Percentiles rank a stretch among this genome's conserved stretches.
These are phyloP conservation scores for Citeromyces hawaiiensis DNA, from an alignment of 1,139 yeast genomes.

Conservation along the genomic window DNA sequence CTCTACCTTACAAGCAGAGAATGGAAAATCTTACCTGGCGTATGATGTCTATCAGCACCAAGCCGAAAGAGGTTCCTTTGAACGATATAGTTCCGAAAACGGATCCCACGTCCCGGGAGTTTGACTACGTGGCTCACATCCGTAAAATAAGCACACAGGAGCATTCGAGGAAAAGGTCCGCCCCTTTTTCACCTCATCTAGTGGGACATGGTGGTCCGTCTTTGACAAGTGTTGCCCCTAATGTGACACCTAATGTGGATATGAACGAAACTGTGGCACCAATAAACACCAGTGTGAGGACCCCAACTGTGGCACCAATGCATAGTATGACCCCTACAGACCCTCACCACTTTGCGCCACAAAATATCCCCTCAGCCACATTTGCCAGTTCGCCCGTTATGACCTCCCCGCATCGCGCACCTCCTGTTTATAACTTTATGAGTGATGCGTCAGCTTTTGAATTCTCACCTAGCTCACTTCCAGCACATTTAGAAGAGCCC, in stretches of 20 bases:
- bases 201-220: too few relatives aligned
- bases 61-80: conserved; percentile 7
- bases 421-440: background rate
- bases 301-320: too few relatives aligned
- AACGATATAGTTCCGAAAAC: background rate
- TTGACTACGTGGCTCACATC: conserved; percentile 58
- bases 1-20: conserved; percentile 61
- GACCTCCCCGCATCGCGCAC: background rate
- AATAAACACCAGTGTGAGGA: too few relatives aligned
- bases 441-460: background rate
- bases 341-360: too few relatives aligned
- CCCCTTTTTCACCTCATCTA: too few relatives aligned
- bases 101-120: conserved; percentile 36
- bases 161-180: conserved; percentile 2
- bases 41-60: conserved; percentile 52
- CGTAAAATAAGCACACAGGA: conserved; percentile 38
- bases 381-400: background rate
- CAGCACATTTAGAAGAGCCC: background rate
- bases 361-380: too few relatives aligned
- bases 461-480: background rate
- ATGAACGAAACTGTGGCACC: too few relatives aligned
- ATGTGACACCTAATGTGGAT: too few relatives aligned
- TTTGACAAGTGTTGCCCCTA: too few relatives aligned
- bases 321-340: too few relatives aligned
- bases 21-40: conserved; percentile 84